Percentiles rank a stretch among this genome's conserved stretches.
These are phyloP conservation scores for Camellia japonica DNA, from an alignment of 148 eudicot species.

Conservation along the genomic window DNA sequence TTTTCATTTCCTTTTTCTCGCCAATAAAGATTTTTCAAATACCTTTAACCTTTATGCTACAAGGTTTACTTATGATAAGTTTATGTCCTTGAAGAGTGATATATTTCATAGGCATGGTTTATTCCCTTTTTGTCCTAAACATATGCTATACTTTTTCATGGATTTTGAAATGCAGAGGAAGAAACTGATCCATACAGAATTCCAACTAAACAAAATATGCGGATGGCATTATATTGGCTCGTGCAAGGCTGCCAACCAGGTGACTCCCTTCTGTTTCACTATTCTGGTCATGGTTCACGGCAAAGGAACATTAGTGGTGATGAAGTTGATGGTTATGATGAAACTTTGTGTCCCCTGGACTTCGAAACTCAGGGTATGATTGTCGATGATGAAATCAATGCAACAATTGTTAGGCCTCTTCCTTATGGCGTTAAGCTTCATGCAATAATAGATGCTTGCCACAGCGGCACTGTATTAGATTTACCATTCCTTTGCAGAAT, in stretches of 20 bases:
- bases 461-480: slow-evolving; percentile 93
- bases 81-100: background rate
- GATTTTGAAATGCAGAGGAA: slow-evolving; percentile 62
- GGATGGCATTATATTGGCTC: slow-evolving; percentile 89
- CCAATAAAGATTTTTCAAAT: background rate
- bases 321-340: slow-evolving; percentile 93
- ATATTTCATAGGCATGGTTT: too few species aligned
- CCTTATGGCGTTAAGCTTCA: slow-evolving; percentile 90
- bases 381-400: slow-evolving; percentile 92
- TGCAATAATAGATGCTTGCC: slow-evolving; percentile 95
- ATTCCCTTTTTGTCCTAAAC: background rate
- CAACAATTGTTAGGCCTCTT: slow-evolving; percentile 79
- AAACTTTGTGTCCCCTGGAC: slow-evolving; percentile 92
- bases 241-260: slow-evolving; percentile 92
- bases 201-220: slow-evolving; percentile 77
- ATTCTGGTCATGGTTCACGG: slow-evolving; percentile 93
- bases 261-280: slow-evolving; percentile 89
- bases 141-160: background rate
- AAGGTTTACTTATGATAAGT: background rate
- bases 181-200: slow-evolving; percentile 75
- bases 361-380: slow-evolving; percentile 96
- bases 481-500: slow-evolving; percentile 87
- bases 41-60: background rate
- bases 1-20: background rate
- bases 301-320: slow-evolving; percentile 74